Conservation (phyloP, 2,329 filamentous ascomycete species). For the Aureobasidium lini region DNA sequence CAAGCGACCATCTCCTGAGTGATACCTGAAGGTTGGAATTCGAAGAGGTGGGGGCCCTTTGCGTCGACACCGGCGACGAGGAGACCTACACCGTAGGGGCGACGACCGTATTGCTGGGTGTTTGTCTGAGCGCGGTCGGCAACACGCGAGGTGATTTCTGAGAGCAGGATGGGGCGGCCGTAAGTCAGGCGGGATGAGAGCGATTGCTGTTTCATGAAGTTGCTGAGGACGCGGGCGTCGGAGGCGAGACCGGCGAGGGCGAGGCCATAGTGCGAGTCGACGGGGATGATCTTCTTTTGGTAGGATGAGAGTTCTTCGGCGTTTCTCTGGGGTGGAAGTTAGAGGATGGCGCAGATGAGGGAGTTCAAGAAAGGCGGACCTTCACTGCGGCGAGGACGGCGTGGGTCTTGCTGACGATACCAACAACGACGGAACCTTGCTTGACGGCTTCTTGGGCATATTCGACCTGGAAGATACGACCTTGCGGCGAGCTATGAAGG, state of each 20-base stretch:
- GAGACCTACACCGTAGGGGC: slow-evolving; percentile 90
- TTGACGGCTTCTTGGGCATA: slow-evolving; percentile 98
- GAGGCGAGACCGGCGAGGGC: slow-evolving; percentile 95
- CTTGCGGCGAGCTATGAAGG: slow-evolving; percentile 83
- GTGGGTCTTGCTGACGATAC: slow-evolving; percentile 96
- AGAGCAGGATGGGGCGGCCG: slow-evolving; percentile 84
- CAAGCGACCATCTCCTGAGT: slow-evolving; percentile 96
- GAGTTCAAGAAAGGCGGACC: slow-evolving; percentile 44
- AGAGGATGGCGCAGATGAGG: not conserved
- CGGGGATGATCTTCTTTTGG: slow-evolving; percentile 97
- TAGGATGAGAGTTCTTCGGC: slow-evolving; percentile 99
- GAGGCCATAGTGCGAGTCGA: slow-evolving; percentile 92
- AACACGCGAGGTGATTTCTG: slow-evolving; percentile 83
- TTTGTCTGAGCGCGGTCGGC: slow-evolving; percentile 95
- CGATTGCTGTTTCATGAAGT: slow-evolving; percentile 99
- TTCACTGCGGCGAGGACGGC: slow-evolving; percentile 93
- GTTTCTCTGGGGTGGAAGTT: slow-evolving; percentile 60
- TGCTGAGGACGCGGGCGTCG: slow-evolving; percentile 96
- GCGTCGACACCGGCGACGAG: slow-evolving; percentile 92
- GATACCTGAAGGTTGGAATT: slow-evolving; percentile 94
- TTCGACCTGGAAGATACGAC: slow-evolving; percentile 98
- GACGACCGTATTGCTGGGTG: slow-evolving; percentile 94
- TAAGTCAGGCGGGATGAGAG: slow-evolving; percentile 93
- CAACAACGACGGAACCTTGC: slow-evolving; percentile 96
- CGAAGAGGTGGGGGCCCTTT: slow-evolving; percentile 88